Base-by-base conservation (phyloP, 352 stramenopile genomes). In the Lagenidium sp. region DNA sequence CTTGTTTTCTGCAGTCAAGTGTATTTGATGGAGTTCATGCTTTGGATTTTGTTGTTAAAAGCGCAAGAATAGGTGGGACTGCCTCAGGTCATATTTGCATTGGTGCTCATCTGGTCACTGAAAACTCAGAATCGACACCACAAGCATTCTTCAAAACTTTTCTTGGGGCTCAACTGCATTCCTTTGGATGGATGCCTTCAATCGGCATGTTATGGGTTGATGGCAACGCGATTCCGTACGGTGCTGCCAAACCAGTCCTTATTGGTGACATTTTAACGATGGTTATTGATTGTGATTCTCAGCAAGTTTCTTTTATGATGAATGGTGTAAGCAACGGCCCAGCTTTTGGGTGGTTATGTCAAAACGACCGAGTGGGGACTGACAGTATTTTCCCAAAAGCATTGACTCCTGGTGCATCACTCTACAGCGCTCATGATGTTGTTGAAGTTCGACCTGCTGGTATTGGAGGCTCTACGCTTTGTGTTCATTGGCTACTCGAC, bases 401-500 rank as follows among this genome's bases (percentile, higher is more conserved):
- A 12, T 25, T 76, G 22, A 59, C 60, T 20, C 51, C 69, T 18
- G 82, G 74, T 25, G 70, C 86, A 8, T 92, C 79, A 5, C 49
- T 94, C 5, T 85, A 81, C 34, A 71, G 75, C 2, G 56, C 63
- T 1, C 63, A 89, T 45, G 79, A 92, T 46, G 53, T 85, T n/a
- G 63, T 84, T 15, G 67, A 92, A 40, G 63, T 89, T 24, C 58
- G 71, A 31, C 73, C 82, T 6, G 78, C 74, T 11, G 82, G 82
- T 10, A 63, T 92, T 10, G 71, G 68, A 8, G 80, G 74, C 43
- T 89, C 79, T n/a, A 94, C 77, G 0, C 54, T 91, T 23, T 68
- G 65, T 19, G 54, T 94, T 11, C 82, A 91, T 29, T 94, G 82
- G 82, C 45, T 94, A 15, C 78, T 89, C 19, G 82, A 94, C 44